A percentile compares a stretch with the other conserved stretches of the same genome.
Evolutionary conservation across 306 rosid genomes (phyloP).

Genomic region (Vachellia collinsii): DNA sequence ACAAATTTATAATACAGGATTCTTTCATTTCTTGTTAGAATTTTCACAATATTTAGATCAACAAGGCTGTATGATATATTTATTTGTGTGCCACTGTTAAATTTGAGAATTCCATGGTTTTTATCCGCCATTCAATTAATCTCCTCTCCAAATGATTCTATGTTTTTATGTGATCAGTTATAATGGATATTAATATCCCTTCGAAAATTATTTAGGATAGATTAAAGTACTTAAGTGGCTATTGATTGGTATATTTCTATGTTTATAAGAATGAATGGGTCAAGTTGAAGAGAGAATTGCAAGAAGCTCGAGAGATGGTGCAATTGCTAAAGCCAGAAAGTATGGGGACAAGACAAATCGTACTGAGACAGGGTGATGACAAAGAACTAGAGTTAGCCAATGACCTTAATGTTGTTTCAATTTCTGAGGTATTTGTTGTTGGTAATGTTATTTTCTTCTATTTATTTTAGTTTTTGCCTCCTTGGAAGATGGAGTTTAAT

Average conservation of each 20-base stretch:
- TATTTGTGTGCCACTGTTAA: too few species aligned
- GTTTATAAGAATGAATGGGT: neutral
- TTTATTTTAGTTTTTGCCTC: neutral
- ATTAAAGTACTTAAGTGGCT: neutral
- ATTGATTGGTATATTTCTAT: neutral
- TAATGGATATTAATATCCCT: neutral
- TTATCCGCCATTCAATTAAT: neutral
- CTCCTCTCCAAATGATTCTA: neutral
- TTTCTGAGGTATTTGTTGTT: neutral
- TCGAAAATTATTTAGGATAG: neutral
- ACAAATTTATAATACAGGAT: too few species aligned
- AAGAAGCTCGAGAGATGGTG: neutral
- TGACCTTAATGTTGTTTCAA: neutral
- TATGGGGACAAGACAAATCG: neutral
- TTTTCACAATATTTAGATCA: too few species aligned
- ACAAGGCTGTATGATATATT: too few species aligned
- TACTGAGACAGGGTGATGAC: neutral
- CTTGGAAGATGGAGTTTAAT: neutral
- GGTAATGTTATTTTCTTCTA: neutral
- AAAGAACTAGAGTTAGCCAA: conserved; percentile 1
- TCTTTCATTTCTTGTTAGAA: too few species aligned
- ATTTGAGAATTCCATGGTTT: too few species aligned
- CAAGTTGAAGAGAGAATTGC: neutral
- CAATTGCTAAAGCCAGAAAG: neutral
- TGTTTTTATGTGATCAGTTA: neutral